Evolutionary conservation across 805 yeast species (phyloP), one percentile per base, ranked within the genome.

Genomic region (Lachancea dasiensis): DNA sequence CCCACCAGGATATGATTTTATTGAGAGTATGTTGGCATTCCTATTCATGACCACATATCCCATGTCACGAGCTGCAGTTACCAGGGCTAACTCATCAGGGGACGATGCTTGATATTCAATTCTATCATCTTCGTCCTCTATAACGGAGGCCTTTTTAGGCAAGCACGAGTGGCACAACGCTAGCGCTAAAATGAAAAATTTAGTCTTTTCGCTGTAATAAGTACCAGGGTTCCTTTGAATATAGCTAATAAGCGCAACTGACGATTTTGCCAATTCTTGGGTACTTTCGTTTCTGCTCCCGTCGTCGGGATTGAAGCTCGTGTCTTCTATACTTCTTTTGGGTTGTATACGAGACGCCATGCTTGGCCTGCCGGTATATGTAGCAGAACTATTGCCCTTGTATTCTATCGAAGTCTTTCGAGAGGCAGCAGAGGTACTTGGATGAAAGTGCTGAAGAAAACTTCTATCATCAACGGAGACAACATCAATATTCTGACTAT

Each of bases 11-110:
- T 81, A 92, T 0, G 86, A 75, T 48, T 89, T 79, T 16, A 92
- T 63, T 0, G 80, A 73, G 31, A 92, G 57, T 1, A 64, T 58
- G 41, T 72, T 73, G 31, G 75, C 76, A 43, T 75, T 75, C 38
- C 83, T 75, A 41, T 85, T 86, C 40, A 67, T 70, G 6, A 89
- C 83, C n/a, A 89, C 78, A 58, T 70, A 92, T 0, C 99, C 99
- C 69, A 92, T 70, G 54, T 92, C 98, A 48, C 95, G 72, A 0
- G 98, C 98, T 1, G 97, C 98, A 31, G 81, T 77, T 3, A 92
- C 90, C 21, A 92, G 65, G 0, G 99, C 98, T 34, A 89, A 63
- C 58, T 92, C 99, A 62, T 92, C 99, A 0, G 98, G 99, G 0
- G 97, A 89, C 0, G 97, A 79, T 0, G 97, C 86, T 56, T 90